These are phyloP conservation scores for Phytophthora boehmeriae DNA, from an alignment of 352 stramenopile genomes.

Conservation along the genomic window DNA sequence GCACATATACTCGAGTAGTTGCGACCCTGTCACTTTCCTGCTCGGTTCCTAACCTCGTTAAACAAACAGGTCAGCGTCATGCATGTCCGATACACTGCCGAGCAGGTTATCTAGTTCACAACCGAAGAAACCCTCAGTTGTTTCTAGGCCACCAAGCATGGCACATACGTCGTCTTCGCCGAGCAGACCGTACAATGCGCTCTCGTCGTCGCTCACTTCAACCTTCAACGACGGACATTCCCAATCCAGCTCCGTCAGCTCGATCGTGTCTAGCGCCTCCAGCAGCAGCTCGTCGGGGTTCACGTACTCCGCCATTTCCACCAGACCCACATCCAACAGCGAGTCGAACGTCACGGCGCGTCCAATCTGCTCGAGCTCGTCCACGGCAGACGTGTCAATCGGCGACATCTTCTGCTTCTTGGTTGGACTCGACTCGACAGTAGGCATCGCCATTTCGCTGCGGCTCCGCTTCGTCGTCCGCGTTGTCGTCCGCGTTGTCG, in stretches of 20 bases:
- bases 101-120: conserved; percentile 21
- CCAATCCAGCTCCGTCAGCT: conserved; percentile 26
- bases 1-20: too few relatives aligned
- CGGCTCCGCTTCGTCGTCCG: conserved; percentile 15
- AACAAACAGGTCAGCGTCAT: neutral
- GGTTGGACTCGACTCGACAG: neutral
- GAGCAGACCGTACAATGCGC: neutral
- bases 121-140: neutral
- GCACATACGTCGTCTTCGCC: conserved; percentile 15
- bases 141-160: conserved; percentile 6
- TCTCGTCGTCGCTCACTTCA: neutral
- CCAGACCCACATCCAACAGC: conserved; percentile 1
- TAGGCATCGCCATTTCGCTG: neutral
- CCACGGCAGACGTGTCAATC: conserved; percentile 10
- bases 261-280: conserved; percentile 11
- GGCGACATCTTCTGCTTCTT: conserved; percentile 27
- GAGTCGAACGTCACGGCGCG: conserved; percentile 1
- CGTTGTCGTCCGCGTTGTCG: neutral
- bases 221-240: conserved; percentile 2
- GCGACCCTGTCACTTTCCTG: too few relatives aligned
- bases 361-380: conserved; percentile 6
- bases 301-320: neutral
- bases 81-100: neutral
- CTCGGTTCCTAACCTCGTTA: neutral
- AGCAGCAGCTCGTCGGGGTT: conserved; percentile 12